phyloP scores from a whole-genome alignment of 2,329 filamentous ascomycete genomes.

The Diaporthe batatas region DNA sequence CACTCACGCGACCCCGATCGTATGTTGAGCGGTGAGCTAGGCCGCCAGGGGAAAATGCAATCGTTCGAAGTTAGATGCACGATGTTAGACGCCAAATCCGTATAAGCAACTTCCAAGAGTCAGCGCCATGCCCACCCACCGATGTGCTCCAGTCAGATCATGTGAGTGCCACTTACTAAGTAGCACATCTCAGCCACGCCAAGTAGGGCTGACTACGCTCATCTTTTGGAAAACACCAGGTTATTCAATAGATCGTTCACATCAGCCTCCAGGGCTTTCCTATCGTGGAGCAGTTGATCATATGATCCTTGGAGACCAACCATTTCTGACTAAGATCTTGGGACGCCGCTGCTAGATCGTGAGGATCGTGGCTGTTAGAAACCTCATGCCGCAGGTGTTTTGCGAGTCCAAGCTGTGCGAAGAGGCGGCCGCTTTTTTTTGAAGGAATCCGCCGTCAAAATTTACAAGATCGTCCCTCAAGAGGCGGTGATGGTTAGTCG shows the following conservation, averaged over 20 bases:
- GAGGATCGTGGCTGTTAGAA: not conserved
- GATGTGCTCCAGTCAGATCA: not conserved
- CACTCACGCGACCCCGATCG: not conserved
- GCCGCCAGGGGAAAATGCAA: not conserved
- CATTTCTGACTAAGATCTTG: not conserved
- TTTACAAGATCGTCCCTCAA: not conserved
- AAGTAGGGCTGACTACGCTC: not conserved
- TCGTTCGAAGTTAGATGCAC: not conserved
- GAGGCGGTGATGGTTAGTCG: not conserved
- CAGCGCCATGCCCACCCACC: not conserved
- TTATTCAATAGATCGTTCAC: conserved; percentile 10
- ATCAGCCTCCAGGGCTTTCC: not conserved
- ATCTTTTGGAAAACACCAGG: not conserved
- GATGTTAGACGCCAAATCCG: not conserved
- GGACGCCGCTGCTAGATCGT: not conserved
- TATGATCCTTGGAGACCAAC: not conserved
- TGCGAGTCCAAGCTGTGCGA: not conserved
- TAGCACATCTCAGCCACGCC: not conserved
- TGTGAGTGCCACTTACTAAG: too few relatives aligned
- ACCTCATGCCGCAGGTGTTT: not conserved
- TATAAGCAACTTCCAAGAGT: not conserved
- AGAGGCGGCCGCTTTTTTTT: not conserved
- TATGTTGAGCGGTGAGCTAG: not conserved
- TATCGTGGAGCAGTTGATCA: not conserved
- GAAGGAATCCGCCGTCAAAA: not conserved